phyloP scores from a whole-genome alignment of 2,329 filamentous ascomycete genomes.

The Beauveria sp. region DNA sequence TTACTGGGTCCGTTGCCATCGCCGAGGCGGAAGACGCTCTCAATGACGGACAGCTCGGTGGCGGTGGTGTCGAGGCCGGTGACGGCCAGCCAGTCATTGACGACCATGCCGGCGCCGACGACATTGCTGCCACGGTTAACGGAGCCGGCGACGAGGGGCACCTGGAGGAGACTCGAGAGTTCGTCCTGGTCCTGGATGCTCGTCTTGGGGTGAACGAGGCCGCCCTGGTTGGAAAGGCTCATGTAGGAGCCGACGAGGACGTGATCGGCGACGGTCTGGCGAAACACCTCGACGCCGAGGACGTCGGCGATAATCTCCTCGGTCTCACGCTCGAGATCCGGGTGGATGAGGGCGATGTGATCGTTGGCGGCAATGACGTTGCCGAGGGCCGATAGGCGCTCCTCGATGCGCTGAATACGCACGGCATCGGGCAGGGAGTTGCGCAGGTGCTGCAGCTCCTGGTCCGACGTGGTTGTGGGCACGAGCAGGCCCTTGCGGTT shows the following conservation, averaged over 20 bases:
- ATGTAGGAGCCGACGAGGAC: conserved; percentile 96
- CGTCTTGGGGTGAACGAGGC: conserved; percentile 95
- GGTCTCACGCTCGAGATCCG: conserved; percentile 93
- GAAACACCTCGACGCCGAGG: conserved; percentile 79
- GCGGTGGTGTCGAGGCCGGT: conserved; percentile 91
- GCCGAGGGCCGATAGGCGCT: conserved; percentile 87
- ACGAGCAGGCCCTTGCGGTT: conserved; percentile 97
- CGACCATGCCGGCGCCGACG: conserved; percentile 63
- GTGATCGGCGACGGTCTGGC: conserved; percentile 94
- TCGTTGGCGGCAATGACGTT: conserved; percentile 97
- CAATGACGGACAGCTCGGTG: conserved; percentile 94
- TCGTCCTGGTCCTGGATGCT: conserved; percentile 97
- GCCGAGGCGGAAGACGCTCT: conserved; percentile 90
- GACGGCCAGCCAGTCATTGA: conserved; percentile 88
- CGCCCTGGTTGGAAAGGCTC: conserved; percentile 90
- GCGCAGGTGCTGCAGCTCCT: conserved; percentile 94
- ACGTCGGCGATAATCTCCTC: conserved; percentile 98
- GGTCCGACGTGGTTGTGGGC: conserved; percentile 91
- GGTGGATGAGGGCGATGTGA: conserved; percentile 92
- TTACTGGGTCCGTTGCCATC: conserved; percentile 73
- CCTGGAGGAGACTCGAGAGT: conserved; percentile 84
- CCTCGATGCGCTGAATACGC: conserved; percentile 95
- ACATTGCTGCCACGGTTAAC: conserved; percentile 91
- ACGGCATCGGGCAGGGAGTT: conserved; percentile 89
- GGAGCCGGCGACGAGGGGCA: conserved; percentile 87